Evolutionary conservation across 768 basidiomycete genomes (phyloP).

Genomic region (Gymnopilus dilepis): DNA sequence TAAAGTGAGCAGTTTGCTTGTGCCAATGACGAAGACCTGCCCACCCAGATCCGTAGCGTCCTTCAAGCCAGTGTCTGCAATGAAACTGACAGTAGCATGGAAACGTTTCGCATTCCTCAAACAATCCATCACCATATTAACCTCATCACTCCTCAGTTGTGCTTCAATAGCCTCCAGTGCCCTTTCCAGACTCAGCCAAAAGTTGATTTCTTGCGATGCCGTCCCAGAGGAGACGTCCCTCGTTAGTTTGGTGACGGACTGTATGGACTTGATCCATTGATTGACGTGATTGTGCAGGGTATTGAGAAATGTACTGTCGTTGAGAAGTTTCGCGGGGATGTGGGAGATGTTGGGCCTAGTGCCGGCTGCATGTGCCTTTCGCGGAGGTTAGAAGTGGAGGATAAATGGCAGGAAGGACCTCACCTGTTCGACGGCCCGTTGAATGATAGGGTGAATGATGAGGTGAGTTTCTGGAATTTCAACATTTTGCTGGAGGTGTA

Average conservation of each 20-base stretch:
- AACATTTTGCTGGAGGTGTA: conserved; percentile 98
- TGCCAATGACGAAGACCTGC: conserved; percentile 29
- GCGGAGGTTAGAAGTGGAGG: conserved; percentile 16
- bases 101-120: conserved; percentile 96
- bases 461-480: conserved; percentile 98
- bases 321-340: conserved; percentile 74
- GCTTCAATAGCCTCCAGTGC: conserved; percentile 93
- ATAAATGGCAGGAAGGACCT: not conserved
- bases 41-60: conserved; percentile 88
- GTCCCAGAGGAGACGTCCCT: conserved; percentile 94
- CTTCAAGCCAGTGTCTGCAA: conserved; percentile 95
- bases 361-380: conserved; percentile 49
- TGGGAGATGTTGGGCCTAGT: conserved; percentile 77
- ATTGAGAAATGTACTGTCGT: conserved; percentile 92
- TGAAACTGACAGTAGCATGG: conserved; percentile 96
- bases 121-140: conserved; percentile 92
- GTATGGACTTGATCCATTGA: conserved; percentile 97
- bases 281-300: conserved; percentile 93
- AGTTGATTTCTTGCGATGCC: conserved; percentile 98
- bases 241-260: conserved; percentile 93
- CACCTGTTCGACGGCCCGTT: conserved; percentile 81
- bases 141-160: conserved; percentile 90
- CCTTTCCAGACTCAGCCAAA: conserved; percentile 95
- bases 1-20: not conserved
- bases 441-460: conserved; percentile 88